Evolutionary conservation across 108 stramenopile genomes (phyloP).

Genomic region (Tribonema minus): DNA sequence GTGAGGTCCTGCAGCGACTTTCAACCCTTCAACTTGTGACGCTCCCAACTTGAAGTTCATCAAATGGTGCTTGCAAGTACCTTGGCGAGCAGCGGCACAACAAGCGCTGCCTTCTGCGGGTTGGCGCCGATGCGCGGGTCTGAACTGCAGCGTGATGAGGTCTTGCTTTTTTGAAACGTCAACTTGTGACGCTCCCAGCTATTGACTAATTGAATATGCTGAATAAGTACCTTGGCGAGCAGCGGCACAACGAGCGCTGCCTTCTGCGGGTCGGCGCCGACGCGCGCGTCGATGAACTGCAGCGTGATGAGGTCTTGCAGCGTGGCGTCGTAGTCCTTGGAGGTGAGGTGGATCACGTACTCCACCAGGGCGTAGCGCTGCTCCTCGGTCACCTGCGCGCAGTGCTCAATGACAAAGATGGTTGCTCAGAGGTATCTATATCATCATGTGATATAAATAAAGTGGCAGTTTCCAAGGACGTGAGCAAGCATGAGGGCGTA

Average conservation of each 20-base stretch:
- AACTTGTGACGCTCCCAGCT: too few relatives aligned
- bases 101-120: slow-evolving; percentile 77
- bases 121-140: slow-evolving; percentile 80
- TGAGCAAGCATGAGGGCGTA: too few relatives aligned
- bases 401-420: neutral
- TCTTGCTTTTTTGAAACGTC: too few relatives aligned
- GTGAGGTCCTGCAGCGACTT: too few relatives aligned
- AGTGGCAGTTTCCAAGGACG: too few relatives aligned
- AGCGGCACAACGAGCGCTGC: slow-evolving; percentile 65
- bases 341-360: slow-evolving; percentile 86
- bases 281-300: slow-evolving; percentile 76
- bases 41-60: too few relatives aligned
- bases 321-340: slow-evolving; percentile 65
- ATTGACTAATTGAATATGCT: too few relatives aligned
- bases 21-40: too few relatives aligned
- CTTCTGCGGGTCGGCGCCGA: slow-evolving; percentile 78
- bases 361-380: slow-evolving; percentile 75
- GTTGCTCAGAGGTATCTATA: too few relatives aligned
- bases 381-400: slow-evolving; percentile 46
- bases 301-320: slow-evolving; percentile 10
- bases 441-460: too few relatives aligned
- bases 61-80: too few relatives aligned
- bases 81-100: slow-evolving; percentile 36
- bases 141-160: too few relatives aligned
- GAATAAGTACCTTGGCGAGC: slow-evolving; percentile 29